These are phyloP conservation scores for Hericium rajendrae DNA, from an alignment of 768 basidiomycete species.

Conservation along the genomic window DNA sequence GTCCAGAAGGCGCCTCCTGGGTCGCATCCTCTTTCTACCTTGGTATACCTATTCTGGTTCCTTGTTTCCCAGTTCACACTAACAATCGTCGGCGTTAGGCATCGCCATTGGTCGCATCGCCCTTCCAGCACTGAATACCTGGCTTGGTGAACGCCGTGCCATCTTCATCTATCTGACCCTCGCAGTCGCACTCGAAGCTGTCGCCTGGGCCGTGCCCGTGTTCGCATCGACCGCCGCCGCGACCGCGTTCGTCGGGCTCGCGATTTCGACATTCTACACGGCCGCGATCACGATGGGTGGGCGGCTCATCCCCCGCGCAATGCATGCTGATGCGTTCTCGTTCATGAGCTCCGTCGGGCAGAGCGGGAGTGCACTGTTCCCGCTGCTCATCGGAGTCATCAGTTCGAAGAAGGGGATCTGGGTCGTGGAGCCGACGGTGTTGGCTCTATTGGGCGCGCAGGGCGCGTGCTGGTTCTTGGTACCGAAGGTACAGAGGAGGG, in stretches of 20 bases:
- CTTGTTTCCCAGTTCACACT: not conserved
- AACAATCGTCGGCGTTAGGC: slow-evolving; percentile 6
- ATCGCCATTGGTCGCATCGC: slow-evolving; percentile 20
- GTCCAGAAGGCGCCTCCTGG: slow-evolving; percentile 20
- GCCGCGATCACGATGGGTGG: slow-evolving; percentile 18
- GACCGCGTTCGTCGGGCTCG: slow-evolving; percentile 22
- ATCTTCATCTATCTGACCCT: slow-evolving; percentile 20
- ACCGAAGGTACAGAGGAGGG: not conserved
- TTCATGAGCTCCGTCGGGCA: slow-evolving; percentile 22
- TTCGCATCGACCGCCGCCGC: slow-evolving; percentile 19
- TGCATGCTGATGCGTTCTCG: slow-evolving; percentile 22
- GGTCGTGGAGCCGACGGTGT: slow-evolving; percentile 21
- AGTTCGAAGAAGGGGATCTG: slow-evolving; percentile 21
- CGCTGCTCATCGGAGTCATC: slow-evolving; percentile 20
- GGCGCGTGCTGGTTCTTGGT: slow-evolving; percentile 18
- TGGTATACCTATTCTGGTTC: slow-evolving; percentile 6
- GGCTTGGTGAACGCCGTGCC: slow-evolving; percentile 21
- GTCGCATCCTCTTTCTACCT: slow-evolving; percentile 21
- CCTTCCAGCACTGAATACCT: slow-evolving; percentile 18
- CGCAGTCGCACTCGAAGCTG: slow-evolving; percentile 21
- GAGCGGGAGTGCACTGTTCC: slow-evolving; percentile 22
- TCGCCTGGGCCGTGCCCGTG: slow-evolving; percentile 18
- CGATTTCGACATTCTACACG: slow-evolving; percentile 22
- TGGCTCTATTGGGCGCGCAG: slow-evolving; percentile 19
- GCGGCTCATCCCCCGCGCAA: slow-evolving; percentile 17